A percentile compares a stretch with the other conserved stretches of the same genome.
Conservation (phyloP, 1,284 basidiomycete genomes). For the Entoloma clypeatum region DNA sequence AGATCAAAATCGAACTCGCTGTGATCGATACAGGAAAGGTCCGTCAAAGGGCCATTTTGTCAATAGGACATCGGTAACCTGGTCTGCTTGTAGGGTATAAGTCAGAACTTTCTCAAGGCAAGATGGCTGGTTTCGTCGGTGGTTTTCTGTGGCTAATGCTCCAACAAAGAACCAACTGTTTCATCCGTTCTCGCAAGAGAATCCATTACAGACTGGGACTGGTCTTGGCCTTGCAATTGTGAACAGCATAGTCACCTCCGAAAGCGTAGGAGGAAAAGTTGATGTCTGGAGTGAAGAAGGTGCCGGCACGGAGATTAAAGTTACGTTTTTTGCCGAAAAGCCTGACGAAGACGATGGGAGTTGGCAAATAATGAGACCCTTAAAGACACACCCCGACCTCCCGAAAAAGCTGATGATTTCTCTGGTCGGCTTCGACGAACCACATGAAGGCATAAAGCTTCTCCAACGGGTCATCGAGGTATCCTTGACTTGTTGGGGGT, state of each 20-base stretch:
- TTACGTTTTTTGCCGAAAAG: conserved; percentile 78
- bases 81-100: conserved; percentile 63
- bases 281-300: conserved; percentile 88
- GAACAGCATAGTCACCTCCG: conserved; percentile 86
- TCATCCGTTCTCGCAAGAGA: conserved; percentile 95
- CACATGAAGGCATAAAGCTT: conserved; percentile 68
- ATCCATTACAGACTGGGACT: conserved; percentile 88
- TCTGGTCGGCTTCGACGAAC: conserved; percentile 69
- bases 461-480: conserved; percentile 58
- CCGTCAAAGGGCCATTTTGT: conserved; percentile 9
- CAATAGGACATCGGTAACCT: neutral
- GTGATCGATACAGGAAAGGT: conserved; percentile 92
- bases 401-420: conserved; percentile 54
- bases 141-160: conserved; percentile 14
- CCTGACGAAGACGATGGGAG: conserved; percentile 40
- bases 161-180: conserved; percentile 81
- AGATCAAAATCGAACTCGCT: conserved; percentile 77
- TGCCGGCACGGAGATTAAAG: conserved; percentile 90
- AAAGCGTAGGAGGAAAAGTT: conserved; percentile 84
- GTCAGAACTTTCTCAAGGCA: conserved; percentile 83
- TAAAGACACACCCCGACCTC: conserved; percentile 45
- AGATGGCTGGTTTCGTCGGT: conserved; percentile 4
- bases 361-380: conserved; percentile 41
- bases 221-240: conserved; percentile 97
- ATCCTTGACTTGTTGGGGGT: conserved; percentile 82